Base-by-base conservation (phyloP, 306 rosid species). In the Trifolium repens region DNA sequence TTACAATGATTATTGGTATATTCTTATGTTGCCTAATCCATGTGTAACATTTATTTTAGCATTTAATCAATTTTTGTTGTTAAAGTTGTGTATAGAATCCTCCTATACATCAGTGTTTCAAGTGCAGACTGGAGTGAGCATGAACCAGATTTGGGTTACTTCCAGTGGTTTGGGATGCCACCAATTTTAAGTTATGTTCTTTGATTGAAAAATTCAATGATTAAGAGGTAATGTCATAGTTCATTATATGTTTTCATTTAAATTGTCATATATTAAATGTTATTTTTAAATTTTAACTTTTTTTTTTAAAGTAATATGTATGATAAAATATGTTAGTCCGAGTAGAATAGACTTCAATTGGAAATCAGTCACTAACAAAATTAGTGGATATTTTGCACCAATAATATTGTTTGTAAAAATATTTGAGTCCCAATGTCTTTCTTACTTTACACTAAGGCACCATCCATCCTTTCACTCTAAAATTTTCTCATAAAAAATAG, bases 71-170 rank as follows among this genome's bases (percentile, higher is more conserved):
- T 50, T n/a, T 50, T 50, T 58, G 63, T 58, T 58, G 37, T 58
- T 26, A 26, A 57, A 57, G 63, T 4, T 11, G n/a, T 6, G 34
- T 26, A 58, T 58, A 26, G 52, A 53, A 65, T 43, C 16, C 24
- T 19, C 26, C 16, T 19, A 4, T 46, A 2, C 47, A 52, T 67
- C 34, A 39, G 42, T 55, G 68, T 52, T 55, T 72, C 40, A 64
- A 43, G 72, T 64, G 47, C 73, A 63, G 14, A 66, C 17, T 64
- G 10, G 35, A 63, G 8, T 53, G 30, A 62, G 55, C 44, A 19
- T 42, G 58, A 62, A 63, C 43, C 26, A 9, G 78, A 71, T 49
- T 67, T 39, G 68, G 16, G 55, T 57, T 46, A 26, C 67, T 59
- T 57, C 12, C 43, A 2, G 15, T 22, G 59, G 60, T 72, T 26